Evolutionary conservation across 2,329 filamentous ascomycete species (phyloP).

Genomic region (Talaromyces pinophilus): DNA sequence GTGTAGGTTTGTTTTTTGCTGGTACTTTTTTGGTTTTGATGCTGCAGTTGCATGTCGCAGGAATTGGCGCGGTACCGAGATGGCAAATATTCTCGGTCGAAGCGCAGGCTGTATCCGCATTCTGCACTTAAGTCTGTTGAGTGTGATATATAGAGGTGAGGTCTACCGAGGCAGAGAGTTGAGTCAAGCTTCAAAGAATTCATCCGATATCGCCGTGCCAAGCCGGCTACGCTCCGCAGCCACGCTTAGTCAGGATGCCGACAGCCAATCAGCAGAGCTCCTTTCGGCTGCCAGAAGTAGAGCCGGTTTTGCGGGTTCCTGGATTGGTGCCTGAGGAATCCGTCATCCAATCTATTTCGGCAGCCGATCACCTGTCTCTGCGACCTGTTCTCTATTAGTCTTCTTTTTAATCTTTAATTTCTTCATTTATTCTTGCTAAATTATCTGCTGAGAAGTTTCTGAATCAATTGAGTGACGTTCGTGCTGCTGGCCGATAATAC

Average conservation of each 20-base stretch:
- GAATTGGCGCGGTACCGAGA: constrained; percentile 20
- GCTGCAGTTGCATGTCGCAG: constrained; percentile 22
- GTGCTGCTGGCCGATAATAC: background rate
- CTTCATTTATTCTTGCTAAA: background rate
- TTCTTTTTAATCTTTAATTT: background rate
- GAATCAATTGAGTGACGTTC: background rate
- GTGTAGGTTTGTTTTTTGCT: constrained; percentile 4
- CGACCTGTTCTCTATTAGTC: background rate
- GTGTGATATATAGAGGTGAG: background rate
- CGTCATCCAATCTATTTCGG: constrained; percentile 6
- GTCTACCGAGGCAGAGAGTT: background rate
- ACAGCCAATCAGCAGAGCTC: background rate
- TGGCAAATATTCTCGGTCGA: constrained; percentile 25
- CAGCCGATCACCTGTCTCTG: background rate
- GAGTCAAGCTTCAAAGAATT: background rate
- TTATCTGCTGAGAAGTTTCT: background rate
- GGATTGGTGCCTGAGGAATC: constrained; percentile 11
- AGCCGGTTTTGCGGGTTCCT: constrained; percentile 4
- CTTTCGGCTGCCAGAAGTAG: constrained; percentile 6
- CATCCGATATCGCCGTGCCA: constrained; percentile 7
- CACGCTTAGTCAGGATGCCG: background rate
- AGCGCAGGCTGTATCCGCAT: constrained; percentile 34
- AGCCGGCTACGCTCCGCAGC: background rate
- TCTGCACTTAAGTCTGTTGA: constrained; percentile 25
- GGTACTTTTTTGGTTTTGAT: background rate